Evolutionary conservation across 352 stramenopile species (phyloP), one percentile per base, ranked within the genome.

Genomic region (Paralagenidium karlingii): DNA sequence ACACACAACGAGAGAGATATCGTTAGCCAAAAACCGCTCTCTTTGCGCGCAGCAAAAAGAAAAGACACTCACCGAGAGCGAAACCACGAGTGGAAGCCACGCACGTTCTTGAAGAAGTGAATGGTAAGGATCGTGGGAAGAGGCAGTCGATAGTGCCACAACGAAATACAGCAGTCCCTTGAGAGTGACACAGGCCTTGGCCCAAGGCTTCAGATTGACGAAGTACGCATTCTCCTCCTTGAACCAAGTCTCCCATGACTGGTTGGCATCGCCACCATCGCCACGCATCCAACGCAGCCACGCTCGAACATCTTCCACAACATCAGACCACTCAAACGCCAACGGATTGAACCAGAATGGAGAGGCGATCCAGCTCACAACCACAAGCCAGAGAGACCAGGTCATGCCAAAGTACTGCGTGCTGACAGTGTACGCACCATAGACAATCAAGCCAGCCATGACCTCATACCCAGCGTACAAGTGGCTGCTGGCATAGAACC

Each of bases 331-430:
- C 47, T 98, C 92, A 47, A 98, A 98, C 29, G 89, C 94, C 10
- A 98, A 65, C 38, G 94, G 94, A 52, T 98, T 98, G 65, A 98
- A 98, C 94, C 94, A 98, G 69, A 98, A 98, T 21, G 94, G 94
- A 36, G 90, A 96, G 22, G 86, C 92, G 40, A 34, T 51, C 59
- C 96, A 97, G 22, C 78, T 86, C 21, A 92, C 53, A 9, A 76
- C 87, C 11, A 89, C 93, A 18, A 99, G 74, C 95, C 95, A 99
- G 25, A 99, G 60, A 10, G 90, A 98, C 95, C 95, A 99, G 13
- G 95, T 98, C 55, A 95, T 88, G 6, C 87, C 74, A 44, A 96
- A 86, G 70, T 98, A 99, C 66, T 99, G 94, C 38, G 80, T 65
- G 28, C 92, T 82, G 28, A 90, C 61, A 9, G 89, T 97, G 60